These are phyloP conservation scores for Aurantiochytrium sp. DNA, from an alignment of 108 stramenopile species.

Conservation along the genomic window DNA sequence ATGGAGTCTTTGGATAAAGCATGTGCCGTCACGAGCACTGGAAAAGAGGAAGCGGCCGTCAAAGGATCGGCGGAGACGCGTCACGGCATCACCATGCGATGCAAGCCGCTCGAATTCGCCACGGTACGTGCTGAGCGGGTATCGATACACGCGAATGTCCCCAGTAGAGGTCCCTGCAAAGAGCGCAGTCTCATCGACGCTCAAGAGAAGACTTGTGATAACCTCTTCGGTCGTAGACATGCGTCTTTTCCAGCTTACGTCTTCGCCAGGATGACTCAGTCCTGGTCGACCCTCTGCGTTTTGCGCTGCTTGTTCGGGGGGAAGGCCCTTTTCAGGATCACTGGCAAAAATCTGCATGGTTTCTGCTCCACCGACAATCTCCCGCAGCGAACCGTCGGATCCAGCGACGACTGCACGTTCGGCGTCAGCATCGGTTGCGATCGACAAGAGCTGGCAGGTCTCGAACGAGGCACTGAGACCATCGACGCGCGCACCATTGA, in stretches of 20 bases:
- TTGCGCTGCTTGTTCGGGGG: not conserved
- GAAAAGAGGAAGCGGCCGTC: slow-evolving; percentile 22
- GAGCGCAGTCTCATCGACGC: slow-evolving; percentile 6
- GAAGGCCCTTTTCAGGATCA: not conserved
- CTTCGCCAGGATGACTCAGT: not conserved
- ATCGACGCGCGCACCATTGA: not conserved
- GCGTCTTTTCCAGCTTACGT: not conserved
- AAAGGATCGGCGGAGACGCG: not conserved
- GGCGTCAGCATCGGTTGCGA: not conserved
- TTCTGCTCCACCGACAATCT: slow-evolving; percentile 5
- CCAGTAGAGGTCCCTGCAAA: slow-evolving; percentile 26
- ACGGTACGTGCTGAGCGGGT: slow-evolving; percentile 11
- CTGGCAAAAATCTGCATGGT: not conserved
- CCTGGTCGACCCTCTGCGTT: not conserved
- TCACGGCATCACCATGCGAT: not conserved
- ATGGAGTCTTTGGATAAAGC: slow-evolving; percentile 24
- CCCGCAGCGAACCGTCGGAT: slow-evolving; percentile 1
- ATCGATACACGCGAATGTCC: slow-evolving; percentile 15
- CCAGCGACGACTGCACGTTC: slow-evolving; percentile 6
- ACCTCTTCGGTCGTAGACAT: not conserved
- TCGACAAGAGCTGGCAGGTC: slow-evolving; percentile 15
- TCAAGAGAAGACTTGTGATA: slow-evolving; percentile 22
- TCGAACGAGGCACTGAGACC: not conserved
- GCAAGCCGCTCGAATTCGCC: not conserved
- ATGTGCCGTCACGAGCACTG: slow-evolving; percentile 20